Conservation (phyloP, 129 eudicot species). For the Gnaphalium uliginosum region DNA sequence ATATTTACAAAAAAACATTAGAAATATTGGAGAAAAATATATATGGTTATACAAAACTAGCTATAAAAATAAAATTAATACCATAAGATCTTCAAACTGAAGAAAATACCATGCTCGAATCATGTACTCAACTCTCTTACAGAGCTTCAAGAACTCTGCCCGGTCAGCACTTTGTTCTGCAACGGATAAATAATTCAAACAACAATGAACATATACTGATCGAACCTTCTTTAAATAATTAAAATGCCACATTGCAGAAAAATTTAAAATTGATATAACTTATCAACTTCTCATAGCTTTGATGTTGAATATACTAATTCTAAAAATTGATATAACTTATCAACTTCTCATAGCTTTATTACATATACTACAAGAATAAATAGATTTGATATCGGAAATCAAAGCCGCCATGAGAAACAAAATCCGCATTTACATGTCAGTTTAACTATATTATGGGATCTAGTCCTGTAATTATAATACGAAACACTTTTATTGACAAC, state of each 20-base stretch:
- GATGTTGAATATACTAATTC: background rate
- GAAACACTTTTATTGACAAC: background rate
- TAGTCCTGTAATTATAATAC: too few species aligned
- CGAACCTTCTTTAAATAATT: background rate
- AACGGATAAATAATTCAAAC: background rate
- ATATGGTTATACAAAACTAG: background rate
- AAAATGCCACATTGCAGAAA: background rate
- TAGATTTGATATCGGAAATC: background rate
- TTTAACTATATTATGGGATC: too few species aligned
- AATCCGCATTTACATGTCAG: background rate
- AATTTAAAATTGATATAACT: too few species aligned
- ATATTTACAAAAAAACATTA: background rate
- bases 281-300: too few species aligned
- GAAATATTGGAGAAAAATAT: background rate
- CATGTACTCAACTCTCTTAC: slow-evolving; percentile 84
- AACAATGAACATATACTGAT: background rate
- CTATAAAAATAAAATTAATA: slow-evolving; percentile 20
- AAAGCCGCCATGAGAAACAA: background rate
- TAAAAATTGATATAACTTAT: too few species aligned
- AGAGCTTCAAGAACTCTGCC: slow-evolving; percentile 68
- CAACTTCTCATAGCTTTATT: background rate
- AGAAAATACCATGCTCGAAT: slow-evolving; percentile 77
- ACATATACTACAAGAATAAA: background rate
- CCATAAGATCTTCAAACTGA: slow-evolving; percentile 93
- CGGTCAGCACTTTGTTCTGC: slow-evolving; percentile 73